phyloP scores from a whole-genome alignment of 495 filamentous ascomycete species.

The Trichocladium uniseriatum region DNA sequence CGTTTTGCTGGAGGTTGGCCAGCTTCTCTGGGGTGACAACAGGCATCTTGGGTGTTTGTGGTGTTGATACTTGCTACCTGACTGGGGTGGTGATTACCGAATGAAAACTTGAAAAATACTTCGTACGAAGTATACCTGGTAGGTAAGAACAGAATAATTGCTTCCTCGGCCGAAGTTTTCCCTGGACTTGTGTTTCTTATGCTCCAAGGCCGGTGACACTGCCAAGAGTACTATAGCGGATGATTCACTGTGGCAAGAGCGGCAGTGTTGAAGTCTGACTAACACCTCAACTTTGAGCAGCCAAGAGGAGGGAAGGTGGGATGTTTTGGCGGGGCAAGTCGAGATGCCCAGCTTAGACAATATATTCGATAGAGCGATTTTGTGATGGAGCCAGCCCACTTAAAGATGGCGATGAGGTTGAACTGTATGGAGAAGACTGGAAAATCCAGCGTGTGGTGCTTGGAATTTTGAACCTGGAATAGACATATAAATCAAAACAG shows the following conservation, averaged over 20 bases:
- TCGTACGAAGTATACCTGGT: too few species aligned
- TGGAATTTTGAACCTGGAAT: too few species aligned
- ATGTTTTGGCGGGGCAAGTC: constrained; percentile 11
- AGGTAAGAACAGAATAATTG: not conserved
- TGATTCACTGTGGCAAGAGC: not conserved
- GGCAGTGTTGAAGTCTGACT: constrained; percentile 8
- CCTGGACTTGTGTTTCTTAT: not conserved
- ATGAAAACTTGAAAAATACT: too few species aligned
- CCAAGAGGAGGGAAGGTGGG: constrained; percentile 10
- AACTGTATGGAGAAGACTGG: too few species aligned
- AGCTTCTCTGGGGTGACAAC: constrained; percentile 81
- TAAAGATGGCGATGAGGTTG: too few species aligned
- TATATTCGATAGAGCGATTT: not conserved
- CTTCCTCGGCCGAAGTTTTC: not conserved
- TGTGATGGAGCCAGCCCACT: not conserved
- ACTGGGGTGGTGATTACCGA: too few species aligned
- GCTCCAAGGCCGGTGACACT: too few species aligned
- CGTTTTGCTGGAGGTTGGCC: constrained; percentile 70
- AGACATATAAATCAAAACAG: too few species aligned
- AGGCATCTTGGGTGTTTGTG: constrained; percentile 69
- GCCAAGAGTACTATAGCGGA: too few species aligned
- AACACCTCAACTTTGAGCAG: constrained; percentile 11
- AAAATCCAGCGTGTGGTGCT: too few species aligned
- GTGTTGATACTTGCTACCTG: not conserved
- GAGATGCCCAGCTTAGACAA: not conserved